Base-by-base conservation (phyloP, 257 asterid species). In the Galeopsis tetrahit region DNA sequence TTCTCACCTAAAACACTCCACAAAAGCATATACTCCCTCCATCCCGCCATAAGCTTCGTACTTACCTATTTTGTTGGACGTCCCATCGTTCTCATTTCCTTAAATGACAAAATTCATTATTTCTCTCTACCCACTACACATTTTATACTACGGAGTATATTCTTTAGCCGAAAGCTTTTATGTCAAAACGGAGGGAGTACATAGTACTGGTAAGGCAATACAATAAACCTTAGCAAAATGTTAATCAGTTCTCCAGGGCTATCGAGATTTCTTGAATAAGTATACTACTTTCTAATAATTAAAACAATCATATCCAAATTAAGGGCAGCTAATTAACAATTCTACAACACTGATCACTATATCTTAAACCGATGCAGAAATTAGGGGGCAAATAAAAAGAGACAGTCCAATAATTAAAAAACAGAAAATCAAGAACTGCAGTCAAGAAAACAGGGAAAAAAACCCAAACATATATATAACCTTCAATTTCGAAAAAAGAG, bases 371-470 rank as follows among this genome's bases (percentile, higher is more conserved):
- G 11, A 38, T 38, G 48, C 21, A 43, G 35, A 33, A 46, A 58
- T 56, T 3, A 15, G 38, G 7, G 33, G 38, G 17, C 28, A 13
- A 60, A n/a, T 5, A 59, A 15, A 44, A 42, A 15, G 55, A n/a
- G 34, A 42, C 32, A 17, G 15, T 17, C 36, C 53, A 43, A 38
- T n/a, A 60, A 66, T 4, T 31, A 48, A 46, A 11, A 40, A 46
- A 13, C 0, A 14, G 28, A 49, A 10, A 49, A n/a, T 4, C 8
- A 61, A 36, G 33, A 39, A 62, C 11, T 1, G 39, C 73, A 31
- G 21, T 68, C 5, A 62, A 63, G 33, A 52, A 53, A 70, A 11
- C 62, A 62, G 32, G 14, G 43, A 4, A 58, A 55, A 55, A 65
- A n/a, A n/a, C 17, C 61, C 74, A 70, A 51, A 69, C 44, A 43